phyloP scores from a whole-genome alignment of 2,329 filamentous ascomycete genomes.

The Clonostachys sp. region DNA sequence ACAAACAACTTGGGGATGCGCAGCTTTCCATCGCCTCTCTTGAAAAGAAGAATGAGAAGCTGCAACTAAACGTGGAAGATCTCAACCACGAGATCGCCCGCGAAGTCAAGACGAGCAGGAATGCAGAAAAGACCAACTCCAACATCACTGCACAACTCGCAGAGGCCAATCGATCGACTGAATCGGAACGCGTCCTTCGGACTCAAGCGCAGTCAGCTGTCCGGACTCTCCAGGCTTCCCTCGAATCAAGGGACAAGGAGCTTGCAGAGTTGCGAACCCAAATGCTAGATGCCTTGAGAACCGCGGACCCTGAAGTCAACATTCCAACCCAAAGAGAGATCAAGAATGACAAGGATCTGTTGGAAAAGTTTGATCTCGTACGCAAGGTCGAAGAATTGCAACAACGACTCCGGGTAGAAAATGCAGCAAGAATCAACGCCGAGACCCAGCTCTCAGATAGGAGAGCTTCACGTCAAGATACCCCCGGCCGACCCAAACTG shows the following conservation, averaged over 20 bases:
- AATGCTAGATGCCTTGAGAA: slow-evolving; percentile 76
- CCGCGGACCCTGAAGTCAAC: slow-evolving; percentile 73
- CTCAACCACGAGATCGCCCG: slow-evolving; percentile 86
- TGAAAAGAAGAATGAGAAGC: slow-evolving; percentile 92
- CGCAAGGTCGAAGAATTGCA: slow-evolving; percentile 86
- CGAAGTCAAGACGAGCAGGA: slow-evolving; percentile 84
- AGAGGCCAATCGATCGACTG: slow-evolving; percentile 83
- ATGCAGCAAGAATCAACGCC: slow-evolving; percentile 74
- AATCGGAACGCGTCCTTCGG: slow-evolving; percentile 83
- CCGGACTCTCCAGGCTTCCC: slow-evolving; percentile 70
- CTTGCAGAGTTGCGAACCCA: slow-evolving; percentile 75
- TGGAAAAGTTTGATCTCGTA: slow-evolving; percentile 76
- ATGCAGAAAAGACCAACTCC: slow-evolving; percentile 83
- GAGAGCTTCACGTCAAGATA: slow-evolving; percentile 67
- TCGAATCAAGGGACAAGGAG: slow-evolving; percentile 79
- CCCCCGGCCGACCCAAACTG: slow-evolving; percentile 66
- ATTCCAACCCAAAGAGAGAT: slow-evolving; percentile 58
- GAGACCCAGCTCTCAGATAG: slow-evolving; percentile 79
- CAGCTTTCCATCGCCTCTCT: slow-evolving; percentile 78
- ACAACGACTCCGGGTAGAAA: slow-evolving; percentile 78
- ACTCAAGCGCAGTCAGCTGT: slow-evolving; percentile 82
- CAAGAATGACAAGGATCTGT: slow-evolving; percentile 60
- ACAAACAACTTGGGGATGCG: slow-evolving; percentile 79
- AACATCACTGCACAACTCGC: slow-evolving; percentile 77
- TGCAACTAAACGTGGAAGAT: slow-evolving; percentile 84